Conservation (phyloP, 139 green algal species). For the Ulvella scutata region DNA sequence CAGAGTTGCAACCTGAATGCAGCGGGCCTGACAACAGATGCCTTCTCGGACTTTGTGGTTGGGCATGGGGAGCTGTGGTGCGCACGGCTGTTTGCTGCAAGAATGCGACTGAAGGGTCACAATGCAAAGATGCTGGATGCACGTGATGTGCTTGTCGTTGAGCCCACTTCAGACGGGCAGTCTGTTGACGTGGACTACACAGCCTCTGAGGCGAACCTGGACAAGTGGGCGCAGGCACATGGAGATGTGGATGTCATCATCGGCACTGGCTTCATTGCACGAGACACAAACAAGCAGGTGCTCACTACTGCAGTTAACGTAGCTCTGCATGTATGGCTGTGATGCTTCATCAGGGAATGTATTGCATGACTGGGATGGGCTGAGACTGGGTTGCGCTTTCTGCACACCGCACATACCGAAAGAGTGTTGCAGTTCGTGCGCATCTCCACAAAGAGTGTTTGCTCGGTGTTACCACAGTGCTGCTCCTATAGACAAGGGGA, state of each 20-base stretch:
- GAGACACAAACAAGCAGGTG: conserved; percentile 28
- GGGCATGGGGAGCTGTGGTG: conserved; percentile 97
- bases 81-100: conserved; percentile 59
- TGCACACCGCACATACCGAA: too few relatives aligned
- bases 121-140: conserved; percentile 78
- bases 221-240: conserved; percentile 30
- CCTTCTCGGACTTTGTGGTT: conserved; percentile 91
- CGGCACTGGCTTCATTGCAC: conserved; percentile 90
- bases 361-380: too few relatives aligned
- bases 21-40: conserved; percentile 75
- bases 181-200: conserved; percentile 80
- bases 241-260: conserved; percentile 46
- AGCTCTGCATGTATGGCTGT: too few relatives aligned
- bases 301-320: neutral
- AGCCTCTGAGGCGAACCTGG: conserved; percentile 41
- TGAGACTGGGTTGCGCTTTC: too few relatives aligned
- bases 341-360: too few relatives aligned
- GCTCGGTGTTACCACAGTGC: too few relatives aligned
- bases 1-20: conserved; percentile 2
- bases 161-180: conserved; percentile 38
- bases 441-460: too few relatives aligned
- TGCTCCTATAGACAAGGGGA: conserved; percentile 22
- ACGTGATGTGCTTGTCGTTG: conserved; percentile 74
- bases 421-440: too few relatives aligned
- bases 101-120: conserved; percentile 12